Conservation (phyloP, 345 rosid species). For the Hypericum androsaemum region DNA sequence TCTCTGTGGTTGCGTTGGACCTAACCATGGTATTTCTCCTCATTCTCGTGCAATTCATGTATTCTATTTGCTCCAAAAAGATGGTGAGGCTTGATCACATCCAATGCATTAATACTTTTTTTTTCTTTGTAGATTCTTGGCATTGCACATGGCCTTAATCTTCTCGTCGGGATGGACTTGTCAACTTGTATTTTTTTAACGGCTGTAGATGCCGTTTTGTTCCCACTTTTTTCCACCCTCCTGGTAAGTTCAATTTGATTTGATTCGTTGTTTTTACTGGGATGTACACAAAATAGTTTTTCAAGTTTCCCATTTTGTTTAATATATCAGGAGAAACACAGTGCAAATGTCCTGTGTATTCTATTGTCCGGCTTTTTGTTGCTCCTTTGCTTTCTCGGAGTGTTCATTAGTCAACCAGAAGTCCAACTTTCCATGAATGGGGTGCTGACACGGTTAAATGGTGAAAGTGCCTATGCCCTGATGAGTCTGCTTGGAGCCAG, state of each 20-base stretch:
- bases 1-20: slow-evolving; percentile 70
- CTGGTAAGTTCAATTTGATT: slow-evolving; percentile 36
- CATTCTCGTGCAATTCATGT: background rate
- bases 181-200: slow-evolving; percentile 77
- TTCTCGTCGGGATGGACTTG: slow-evolving; percentile 75
- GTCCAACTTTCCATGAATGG: no score
- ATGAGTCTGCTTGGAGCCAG: slow-evolving; percentile 99
- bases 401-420: no score
- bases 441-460: slow-evolving; percentile 37
- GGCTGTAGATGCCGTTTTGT: slow-evolving; percentile 71
- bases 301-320: slow-evolving; percentile 12
- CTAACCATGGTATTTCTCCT: slow-evolving; percentile 58
- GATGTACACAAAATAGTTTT: slow-evolving; percentile 5
- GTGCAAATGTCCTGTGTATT: no score
- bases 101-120: background rate
- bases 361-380: no score
- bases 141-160: slow-evolving; percentile 83
- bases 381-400: no score
- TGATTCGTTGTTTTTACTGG: background rate
- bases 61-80: slow-evolving; percentile 2
- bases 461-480: slow-evolving; percentile 63
- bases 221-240: slow-evolving; percentile 63
- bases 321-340: no score
- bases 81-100: background rate
- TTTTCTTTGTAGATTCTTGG: slow-evolving; percentile 67